Evolutionary conservation across 2,329 filamentous ascomycete genomes (phyloP).

Genomic region (Bisporella sp.): DNA sequence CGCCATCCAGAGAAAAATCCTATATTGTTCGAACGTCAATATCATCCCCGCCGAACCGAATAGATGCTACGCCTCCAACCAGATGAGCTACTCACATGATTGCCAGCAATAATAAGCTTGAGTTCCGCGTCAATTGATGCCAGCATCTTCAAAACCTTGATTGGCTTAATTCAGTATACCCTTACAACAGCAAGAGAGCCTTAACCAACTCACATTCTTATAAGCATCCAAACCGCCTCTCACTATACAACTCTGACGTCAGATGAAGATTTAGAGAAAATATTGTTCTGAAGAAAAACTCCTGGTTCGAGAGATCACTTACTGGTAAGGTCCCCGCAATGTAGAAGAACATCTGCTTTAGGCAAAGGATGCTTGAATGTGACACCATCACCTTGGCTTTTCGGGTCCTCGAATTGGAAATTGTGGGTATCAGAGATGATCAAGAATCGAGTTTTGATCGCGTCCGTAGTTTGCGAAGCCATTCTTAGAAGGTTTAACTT

Average conservation of each 20-base stretch:
- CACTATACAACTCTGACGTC: no score
- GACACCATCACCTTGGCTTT: background rate
- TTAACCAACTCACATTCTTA: no score
- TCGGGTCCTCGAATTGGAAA: background rate
- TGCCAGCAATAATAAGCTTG: slow-evolving; percentile 55
- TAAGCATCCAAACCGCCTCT: no score
- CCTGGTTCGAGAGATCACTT: slow-evolving; percentile 15
- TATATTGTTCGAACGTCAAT: no score
- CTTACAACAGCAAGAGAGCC: no score
- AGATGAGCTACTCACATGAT: slow-evolving; percentile 20
- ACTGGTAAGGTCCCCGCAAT: slow-evolving; percentile 33
- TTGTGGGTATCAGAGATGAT: background rate
- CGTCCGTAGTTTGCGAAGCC: no score
- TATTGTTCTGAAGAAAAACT: no score
- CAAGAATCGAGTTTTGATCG: background rate
- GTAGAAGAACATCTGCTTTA: slow-evolving; percentile 28
- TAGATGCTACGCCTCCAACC: no score
- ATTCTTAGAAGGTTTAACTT: no score
- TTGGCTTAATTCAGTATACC: background rate
- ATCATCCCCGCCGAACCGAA: no score
- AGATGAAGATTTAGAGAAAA: no score
- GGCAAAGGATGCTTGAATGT: background rate
- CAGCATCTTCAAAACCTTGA: slow-evolving; percentile 17
- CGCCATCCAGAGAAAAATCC: background rate
- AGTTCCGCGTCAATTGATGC: slow-evolving; percentile 41